phyloP scores from a whole-genome alignment of 2,329 filamentous ascomycete genomes.

The Sphaceloma murrayae region DNA sequence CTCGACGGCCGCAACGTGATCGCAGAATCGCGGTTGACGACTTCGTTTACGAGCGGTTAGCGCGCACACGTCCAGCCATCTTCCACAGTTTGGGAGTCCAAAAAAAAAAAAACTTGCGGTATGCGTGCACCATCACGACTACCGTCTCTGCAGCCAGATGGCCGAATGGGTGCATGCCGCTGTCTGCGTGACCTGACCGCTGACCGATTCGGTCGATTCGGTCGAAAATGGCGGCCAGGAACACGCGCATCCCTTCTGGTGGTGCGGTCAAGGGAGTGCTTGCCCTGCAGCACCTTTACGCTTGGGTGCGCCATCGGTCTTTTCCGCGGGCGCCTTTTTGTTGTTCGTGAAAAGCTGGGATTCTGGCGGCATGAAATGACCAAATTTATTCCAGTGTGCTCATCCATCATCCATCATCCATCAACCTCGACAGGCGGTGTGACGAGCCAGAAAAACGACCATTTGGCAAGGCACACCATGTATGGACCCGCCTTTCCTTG shows the following conservation, averaged over 20 bases:
- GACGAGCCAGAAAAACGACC: too few relatives aligned
- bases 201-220: conserved; percentile 7
- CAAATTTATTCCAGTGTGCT: too few relatives aligned
- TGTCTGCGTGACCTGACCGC: conserved; percentile 15
- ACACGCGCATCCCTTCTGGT: conserved; percentile 6
- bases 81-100: too few relatives aligned
- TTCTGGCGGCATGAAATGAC: too few relatives aligned
- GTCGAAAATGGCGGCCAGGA: conserved; percentile 9
- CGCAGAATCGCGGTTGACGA: conserved; percentile 11
- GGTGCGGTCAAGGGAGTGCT: not conserved
- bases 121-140: too few relatives aligned
- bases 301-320: not conserved
- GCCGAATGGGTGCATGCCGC: not conserved
- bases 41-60: too few relatives aligned
- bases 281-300: conserved; percentile 2
- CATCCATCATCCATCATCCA: too few relatives aligned
- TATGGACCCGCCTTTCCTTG: too few relatives aligned
- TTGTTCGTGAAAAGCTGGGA: not conserved
- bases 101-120: too few relatives aligned
- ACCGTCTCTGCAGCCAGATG: too few relatives aligned
- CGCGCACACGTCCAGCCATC: conserved; percentile 5
- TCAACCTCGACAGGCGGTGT: too few relatives aligned
- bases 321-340: not conserved
- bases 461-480: too few relatives aligned
- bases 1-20: conserved; percentile 9